These are phyloP conservation scores for sunflower (Helianthus annuus) DNA, from an alignment of 129 eudicot species.

Conservation along the genomic window HanXRQr2.0-SUNRISE NC_035435.2:50701684-50702183, in stretches of 20 bases:
- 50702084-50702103: conserved; percentile 27
- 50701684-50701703: background rate
- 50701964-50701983: conserved; percentile 25
- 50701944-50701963: conserved; percentile 38
- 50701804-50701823: background rate
- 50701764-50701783: conserved; percentile 6
- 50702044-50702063: background rate
- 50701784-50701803: background rate
- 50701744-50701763: conserved; percentile 47
- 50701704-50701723: background rate
- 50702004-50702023: background rate
- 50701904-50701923: conserved; percentile 47
- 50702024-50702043: background rate
- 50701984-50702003: conserved; percentile 5
- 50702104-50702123: conserved; percentile 43
- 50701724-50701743: conserved; percentile 51
- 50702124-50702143: conserved; percentile 39
- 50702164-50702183: conserved; percentile 24
- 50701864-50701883: background rate
- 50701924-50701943: conserved; percentile 53
- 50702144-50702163: conserved; percentile 39
- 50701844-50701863: background rate
- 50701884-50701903: conserved; percentile 2
- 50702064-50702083: too few relatives aligned
- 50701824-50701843: background rate